These are phyloP conservation scores for Xylaria acuta DNA, from an alignment of 495 filamentous ascomycete species.

Conservation along the genomic window DNA sequence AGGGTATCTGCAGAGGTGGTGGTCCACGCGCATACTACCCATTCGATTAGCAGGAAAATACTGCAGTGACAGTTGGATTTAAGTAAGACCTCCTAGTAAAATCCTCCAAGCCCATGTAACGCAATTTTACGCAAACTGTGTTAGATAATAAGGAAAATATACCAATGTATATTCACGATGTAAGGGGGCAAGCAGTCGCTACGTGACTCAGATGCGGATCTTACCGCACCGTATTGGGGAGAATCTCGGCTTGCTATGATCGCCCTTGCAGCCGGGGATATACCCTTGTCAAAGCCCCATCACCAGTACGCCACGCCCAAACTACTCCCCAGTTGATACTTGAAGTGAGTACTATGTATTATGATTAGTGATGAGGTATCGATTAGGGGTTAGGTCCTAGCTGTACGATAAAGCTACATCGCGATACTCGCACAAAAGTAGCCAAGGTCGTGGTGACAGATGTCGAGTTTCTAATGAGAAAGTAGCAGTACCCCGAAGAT, in stretches of 20 bases:
- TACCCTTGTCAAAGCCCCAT: conserved; percentile 13
- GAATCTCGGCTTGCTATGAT: conserved; percentile 20
- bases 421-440: background rate
- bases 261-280: conserved; percentile 24
- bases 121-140: background rate
- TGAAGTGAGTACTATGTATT: conserved; percentile 23
- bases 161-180: background rate
- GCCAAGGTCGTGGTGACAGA: background rate
- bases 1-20: background rate
- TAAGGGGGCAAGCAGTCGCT: background rate
- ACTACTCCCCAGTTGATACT: conserved; percentile 7
- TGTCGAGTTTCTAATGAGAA: background rate
- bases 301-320: conserved; percentile 19
- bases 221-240: conserved; percentile 12
- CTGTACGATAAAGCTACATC: background rate
- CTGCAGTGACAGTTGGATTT: background rate
- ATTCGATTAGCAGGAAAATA: background rate
- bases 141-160: no score
- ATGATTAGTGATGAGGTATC: conserved; percentile 24
- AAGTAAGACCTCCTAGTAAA: background rate
- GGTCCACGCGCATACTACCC: background rate
- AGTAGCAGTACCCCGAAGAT: background rate
- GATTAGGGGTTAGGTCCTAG: background rate
- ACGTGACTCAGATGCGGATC: conserved; percentile 19
- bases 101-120: background rate